Percentiles rank a stretch among this genome's conserved stretches.
Evolutionary conservation across 495 filamentous ascomycete genomes (phyloP).

Genomic region (Cercophora scortea): DNA sequence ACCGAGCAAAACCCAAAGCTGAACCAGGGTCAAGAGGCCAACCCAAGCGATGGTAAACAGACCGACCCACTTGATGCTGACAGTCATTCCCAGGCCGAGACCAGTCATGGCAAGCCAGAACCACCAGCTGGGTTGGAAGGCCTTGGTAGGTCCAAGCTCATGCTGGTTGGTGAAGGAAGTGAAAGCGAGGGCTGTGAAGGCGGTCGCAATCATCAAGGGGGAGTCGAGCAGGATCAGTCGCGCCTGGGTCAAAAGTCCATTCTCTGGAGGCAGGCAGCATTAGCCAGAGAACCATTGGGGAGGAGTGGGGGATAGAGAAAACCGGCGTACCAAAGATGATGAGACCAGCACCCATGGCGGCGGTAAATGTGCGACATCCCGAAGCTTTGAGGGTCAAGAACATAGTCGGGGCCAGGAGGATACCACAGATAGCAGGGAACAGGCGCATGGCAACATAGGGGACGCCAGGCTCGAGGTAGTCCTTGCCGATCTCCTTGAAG

Average conservation of each 20-base stretch:
- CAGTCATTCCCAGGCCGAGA: conserved; percentile 78
- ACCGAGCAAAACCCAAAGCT: conserved; percentile 90
- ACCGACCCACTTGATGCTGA: conserved; percentile 98
- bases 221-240: conserved; percentile 94
- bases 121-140: conserved; percentile 90
- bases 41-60: conserved; percentile 99
- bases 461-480: conserved; percentile 89
- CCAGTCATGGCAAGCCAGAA: conserved; percentile 91
- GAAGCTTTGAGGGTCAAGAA: conserved; percentile 89
- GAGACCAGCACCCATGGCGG: conserved; percentile 71
- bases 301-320: too few species aligned
- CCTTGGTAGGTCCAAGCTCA: conserved; percentile 78
- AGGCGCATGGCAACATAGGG: conserved; percentile 97
- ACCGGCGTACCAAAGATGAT: conserved; percentile 73
- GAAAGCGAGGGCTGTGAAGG: conserved; percentile 84
- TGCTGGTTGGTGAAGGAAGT: conserved; percentile 94
- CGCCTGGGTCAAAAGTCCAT: conserved; percentile 88
- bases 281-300: too few species aligned
- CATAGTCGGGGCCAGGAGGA: conserved; percentile 80
- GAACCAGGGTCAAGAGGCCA: conserved; percentile 78
- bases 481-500: conserved; percentile 99
- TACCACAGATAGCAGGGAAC: conserved; percentile 81
- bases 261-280: conserved; percentile 49
- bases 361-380: conserved; percentile 78
- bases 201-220: conserved; percentile 87